Base-by-base conservation (phyloP, 371 early-diverging fungal genomes). In the Circinella umbellata region DNA sequence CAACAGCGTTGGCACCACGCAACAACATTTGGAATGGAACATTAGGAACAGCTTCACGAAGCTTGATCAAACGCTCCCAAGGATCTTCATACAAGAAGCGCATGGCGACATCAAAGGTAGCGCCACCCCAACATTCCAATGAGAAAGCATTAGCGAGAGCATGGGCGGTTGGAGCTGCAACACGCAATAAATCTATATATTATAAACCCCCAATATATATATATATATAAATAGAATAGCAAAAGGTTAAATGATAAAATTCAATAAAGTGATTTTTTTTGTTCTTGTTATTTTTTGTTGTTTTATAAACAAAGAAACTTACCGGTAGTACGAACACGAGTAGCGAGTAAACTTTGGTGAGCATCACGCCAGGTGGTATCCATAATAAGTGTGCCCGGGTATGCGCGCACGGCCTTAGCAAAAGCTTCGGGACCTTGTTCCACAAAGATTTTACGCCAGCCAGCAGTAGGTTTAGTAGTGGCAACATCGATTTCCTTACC, bases 1-100 rank as follows among this genome's bases (percentile, higher is more conserved):
- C 98, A 38, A 98, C 98, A n/a, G 96, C 98, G 73, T 97, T 97
- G 70, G 98, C 98, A 64, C 98, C 98, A 78, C 98, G 93, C 63
- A 98, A 90, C 48, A 98, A 87, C 98, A 98, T 98, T 82, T 96
- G 96, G 91, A 98, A 98, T 18, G 98, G 98, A 76, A 98, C 88
- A 81, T 97, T 96, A 75, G 98, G 98, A 17, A 94, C 94, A 27
- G 94, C 86, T 62, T 89, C 81, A 62, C 98, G 92, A 64, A 98
- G 85, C 59, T 84, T 59, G 36, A 79, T 78, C 71, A 98, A 82
- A 65, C 98, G 91, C 67, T 97, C 96, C 96, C 96, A 98, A 60
- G 97, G 97, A 79, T 95, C 95, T 76, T 97, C 98, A 70, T 94
- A 89, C 72, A 97, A 81, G 91, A 97, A 98, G 64, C 96, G 92